These are phyloP conservation scores for Filobasidium wieringae DNA, from an alignment of 768 basidiomycete genomes.

Conservation along the genomic window DNA sequence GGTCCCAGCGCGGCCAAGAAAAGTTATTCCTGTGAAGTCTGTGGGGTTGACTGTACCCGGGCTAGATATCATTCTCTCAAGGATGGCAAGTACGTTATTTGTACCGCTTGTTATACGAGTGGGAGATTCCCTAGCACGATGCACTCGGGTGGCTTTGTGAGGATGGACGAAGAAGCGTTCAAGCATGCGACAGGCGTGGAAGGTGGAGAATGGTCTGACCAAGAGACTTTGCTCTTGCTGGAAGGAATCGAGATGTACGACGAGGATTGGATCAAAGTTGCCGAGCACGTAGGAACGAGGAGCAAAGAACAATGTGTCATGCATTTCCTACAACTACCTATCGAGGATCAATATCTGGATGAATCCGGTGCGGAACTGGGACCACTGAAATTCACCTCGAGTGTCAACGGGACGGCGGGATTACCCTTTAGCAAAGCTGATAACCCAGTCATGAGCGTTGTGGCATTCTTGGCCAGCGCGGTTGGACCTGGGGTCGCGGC, in stretches of 20 bases:
- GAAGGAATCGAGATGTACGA: constrained; percentile 98
- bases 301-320: constrained; percentile 89
- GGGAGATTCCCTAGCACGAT: constrained; percentile 92
- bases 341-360: constrained; percentile 84
- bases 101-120: constrained; percentile 83
- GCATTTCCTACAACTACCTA: constrained; percentile 88
- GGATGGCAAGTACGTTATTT: constrained; percentile 80
- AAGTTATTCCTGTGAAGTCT: constrained; percentile 73
- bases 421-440: constrained; percentile 90
- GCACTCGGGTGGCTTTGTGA: constrained; percentile 92
- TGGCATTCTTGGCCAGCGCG: constrained; percentile 80
- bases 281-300: constrained; percentile 84
- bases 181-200: constrained; percentile 40
- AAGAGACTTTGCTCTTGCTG: constrained; percentile 75
- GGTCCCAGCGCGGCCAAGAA: not conserved
- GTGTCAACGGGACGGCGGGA: constrained; percentile 19
- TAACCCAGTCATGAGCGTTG: constrained; percentile 97
- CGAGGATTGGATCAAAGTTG: constrained; percentile 87
- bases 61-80: constrained; percentile 87
- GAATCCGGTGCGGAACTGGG: constrained; percentile 38
- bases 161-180: constrained; percentile 37
- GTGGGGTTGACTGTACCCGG: constrained; percentile 81
- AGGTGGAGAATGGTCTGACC: constrained; percentile 68
- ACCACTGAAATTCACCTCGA: constrained; percentile 28
- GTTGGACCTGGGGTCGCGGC: constrained; percentile 82